Evolutionary conservation across 2,329 filamentous ascomycete species (phyloP), one percentile per base, ranked within the genome.

Genomic region (Talaromyces sp.): DNA sequence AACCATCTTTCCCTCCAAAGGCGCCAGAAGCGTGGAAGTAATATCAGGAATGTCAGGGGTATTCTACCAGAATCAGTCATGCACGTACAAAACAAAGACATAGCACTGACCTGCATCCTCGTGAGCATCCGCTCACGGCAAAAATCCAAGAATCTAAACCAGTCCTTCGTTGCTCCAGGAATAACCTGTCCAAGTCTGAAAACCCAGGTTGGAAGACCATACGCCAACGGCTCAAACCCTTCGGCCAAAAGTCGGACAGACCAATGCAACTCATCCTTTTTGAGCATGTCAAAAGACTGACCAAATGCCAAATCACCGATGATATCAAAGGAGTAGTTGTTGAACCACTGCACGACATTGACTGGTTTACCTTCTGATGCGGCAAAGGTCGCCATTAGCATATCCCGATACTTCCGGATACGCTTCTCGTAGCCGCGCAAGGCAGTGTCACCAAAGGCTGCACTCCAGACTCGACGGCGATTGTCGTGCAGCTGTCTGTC

Each of bases 301-400:
- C 73, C 76, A 62, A 79, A 79, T 0, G 75, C 74, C 33, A 80
- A 64, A 8, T 70, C 69, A 4, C 76, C 74, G 73, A 79, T 78
- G 22, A 77, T 69, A 62, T 79, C 77, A 63, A 77, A 79, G 19
- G 65, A 70, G 63, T 73, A 79, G 35, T 74, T 69, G 25, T 70
- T 73, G 60, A 77, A 74, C 63, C 71, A 76, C 48, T 74, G 69
- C 1, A 69, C 64, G 33, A 77, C 65, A 48, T 77, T 67, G 9
- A 80, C 60, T 62, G 51, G 66, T 63, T 19, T 61, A 7, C 1
- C 68, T 62, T 56, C 66, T 52, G 56, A 69, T 63, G 55, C 65
- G 0, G 57, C 53, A 11, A 78, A 59, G 5, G 69, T 65, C 3
- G 63, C 41, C 1, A 74, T 57, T 6, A 78, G 63, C 59, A 70